These are phyloP conservation scores for Tympanopsis confertula DNA, from an alignment of 2,329 filamentous ascomycete species.

Conservation along the genomic window DNA sequence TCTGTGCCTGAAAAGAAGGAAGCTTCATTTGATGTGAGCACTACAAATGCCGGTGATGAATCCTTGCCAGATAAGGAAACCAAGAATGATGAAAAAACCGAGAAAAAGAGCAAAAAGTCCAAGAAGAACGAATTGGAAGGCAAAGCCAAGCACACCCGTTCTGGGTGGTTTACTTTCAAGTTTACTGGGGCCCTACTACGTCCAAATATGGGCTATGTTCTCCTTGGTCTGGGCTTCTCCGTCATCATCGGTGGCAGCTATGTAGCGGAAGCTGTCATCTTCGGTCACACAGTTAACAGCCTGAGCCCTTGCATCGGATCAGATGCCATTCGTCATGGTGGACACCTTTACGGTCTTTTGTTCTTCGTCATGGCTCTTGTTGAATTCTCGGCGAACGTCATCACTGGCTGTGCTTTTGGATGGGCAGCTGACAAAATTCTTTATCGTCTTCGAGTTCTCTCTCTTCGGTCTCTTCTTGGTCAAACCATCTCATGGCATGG, in stretches of 20 bases:
- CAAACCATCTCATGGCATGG: constrained; percentile 27
- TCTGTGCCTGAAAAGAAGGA: background rate
- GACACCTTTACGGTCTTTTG: constrained; percentile 16
- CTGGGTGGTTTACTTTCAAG: constrained; percentile 17
- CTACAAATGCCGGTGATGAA: background rate
- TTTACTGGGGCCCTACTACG: constrained; percentile 15
- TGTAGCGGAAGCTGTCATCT: constrained; percentile 41
- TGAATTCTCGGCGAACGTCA: constrained; percentile 28
- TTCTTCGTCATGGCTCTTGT: constrained; percentile 33
- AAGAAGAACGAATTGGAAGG: constrained; percentile 14
- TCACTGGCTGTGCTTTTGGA: constrained; percentile 32
- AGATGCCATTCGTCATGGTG: constrained; percentile 9
- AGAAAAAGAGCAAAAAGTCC: background rate
- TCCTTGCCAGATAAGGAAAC: background rate
- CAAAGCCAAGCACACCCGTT: background rate
- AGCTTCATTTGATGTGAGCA: too few relatives aligned
- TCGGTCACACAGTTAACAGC: constrained; percentile 35
- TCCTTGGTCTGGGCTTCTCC: constrained; percentile 28
- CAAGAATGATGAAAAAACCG: background rate
- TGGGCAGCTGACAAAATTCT: constrained; percentile 31
- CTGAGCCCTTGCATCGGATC: constrained; percentile 31
- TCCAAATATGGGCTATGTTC: constrained; percentile 8
- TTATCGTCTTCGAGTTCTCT: constrained; percentile 26
- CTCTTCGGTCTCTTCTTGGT: constrained; percentile 14
- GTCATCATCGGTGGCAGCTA: constrained; percentile 43